These are phyloP conservation scores for Cryptococcus hybrid DNA, from an alignment of 1,284 basidiomycete genomes.

Conservation along the genomic window DNA sequence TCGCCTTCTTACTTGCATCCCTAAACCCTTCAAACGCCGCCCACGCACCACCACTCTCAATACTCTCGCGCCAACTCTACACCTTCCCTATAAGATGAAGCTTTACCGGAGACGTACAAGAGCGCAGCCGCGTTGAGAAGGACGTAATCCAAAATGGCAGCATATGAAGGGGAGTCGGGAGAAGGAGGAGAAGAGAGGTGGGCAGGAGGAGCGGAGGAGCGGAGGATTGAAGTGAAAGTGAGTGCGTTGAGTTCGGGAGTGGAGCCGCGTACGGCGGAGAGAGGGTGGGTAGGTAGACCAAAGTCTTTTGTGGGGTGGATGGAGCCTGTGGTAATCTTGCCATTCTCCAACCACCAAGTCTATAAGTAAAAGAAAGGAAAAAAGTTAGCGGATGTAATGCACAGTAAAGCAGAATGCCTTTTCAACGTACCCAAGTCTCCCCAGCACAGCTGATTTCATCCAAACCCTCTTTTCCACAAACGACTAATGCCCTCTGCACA, in stretches of 20 bases:
- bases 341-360: conserved; percentile 54
- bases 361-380: conserved; percentile 11
- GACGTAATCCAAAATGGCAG: conserved; percentile 74
- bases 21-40: conserved; percentile 63
- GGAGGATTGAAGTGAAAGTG: conserved; percentile 54
- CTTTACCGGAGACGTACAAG: conserved; percentile 73
- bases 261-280: conserved; percentile 68
- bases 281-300: conserved; percentile 67
- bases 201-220: conserved; percentile 28
- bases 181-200: conserved; percentile 42
- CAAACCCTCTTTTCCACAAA: conserved; percentile 87
- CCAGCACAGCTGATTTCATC: conserved; percentile 96
- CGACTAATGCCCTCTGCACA: conserved; percentile 81
- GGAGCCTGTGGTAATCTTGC: conserved; percentile 46
- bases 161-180: conserved; percentile 56
- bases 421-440: conserved; percentile 68
- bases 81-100: conserved; percentile 67
- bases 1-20: conserved; percentile 46
- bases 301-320: conserved; percentile 59
- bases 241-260: conserved; percentile 66
- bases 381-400: background rate
- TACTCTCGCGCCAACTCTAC: conserved; percentile 67
- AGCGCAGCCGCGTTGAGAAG: conserved; percentile 80
- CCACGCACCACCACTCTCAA: conserved; percentile 72
- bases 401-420: background rate